Evolutionary conservation across 1,284 basidiomycete genomes (phyloP), one percentile per base, ranked within the genome.

Genomic region (Pterulicium gracile): DNA sequence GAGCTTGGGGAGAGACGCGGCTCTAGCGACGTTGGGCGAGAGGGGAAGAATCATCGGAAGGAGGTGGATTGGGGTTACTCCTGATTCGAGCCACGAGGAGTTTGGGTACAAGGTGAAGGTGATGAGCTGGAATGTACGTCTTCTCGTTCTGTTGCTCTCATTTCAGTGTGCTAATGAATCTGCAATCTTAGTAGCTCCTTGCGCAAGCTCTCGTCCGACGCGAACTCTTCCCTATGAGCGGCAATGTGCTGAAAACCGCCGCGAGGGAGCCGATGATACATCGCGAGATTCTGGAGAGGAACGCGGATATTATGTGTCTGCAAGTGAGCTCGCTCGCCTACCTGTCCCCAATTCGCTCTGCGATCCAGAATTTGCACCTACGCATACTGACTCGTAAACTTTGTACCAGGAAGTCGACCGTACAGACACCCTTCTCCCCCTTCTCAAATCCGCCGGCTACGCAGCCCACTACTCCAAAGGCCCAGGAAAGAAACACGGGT

Each of bases 51-150:
- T 81, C 27, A 49, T 75, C 10, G 46, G 64, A 32, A 67, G 84
- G 45, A 61, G 63, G 49, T 87, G 83, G 82, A 53, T 79, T 39
- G 52, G 64, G 4, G 55, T 75, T 22, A 53, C 50, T 41, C 52
- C 51, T 20, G 45, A 55, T 27, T 23, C 42, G 42, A 36, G 49
- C 17, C 36, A 52, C 46, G 45, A 50, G 17, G 48, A 49, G n/a
- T n/a, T n/a, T n/a, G n/a, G n/a, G n/a, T 41, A 46, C 32, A 52
- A 47, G 2, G 50, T 77, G 47, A 81, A 69, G 57, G 58, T 89
- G 47, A 68, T 86, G 67, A 81, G 81, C 12, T 89, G 86, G 85
- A 89, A 89, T 68, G 84, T 88, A 49, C 49, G 82, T 78, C 41
- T 24, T 22, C 50, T 54, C 49, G 44, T 41, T 41, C 45, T 44